A percentile compares a stretch with the other conserved stretches of the same genome.
phyloP scores from a whole-genome alignment of 352 stramenopile species.

The Globisporangium viniferum region DNA sequence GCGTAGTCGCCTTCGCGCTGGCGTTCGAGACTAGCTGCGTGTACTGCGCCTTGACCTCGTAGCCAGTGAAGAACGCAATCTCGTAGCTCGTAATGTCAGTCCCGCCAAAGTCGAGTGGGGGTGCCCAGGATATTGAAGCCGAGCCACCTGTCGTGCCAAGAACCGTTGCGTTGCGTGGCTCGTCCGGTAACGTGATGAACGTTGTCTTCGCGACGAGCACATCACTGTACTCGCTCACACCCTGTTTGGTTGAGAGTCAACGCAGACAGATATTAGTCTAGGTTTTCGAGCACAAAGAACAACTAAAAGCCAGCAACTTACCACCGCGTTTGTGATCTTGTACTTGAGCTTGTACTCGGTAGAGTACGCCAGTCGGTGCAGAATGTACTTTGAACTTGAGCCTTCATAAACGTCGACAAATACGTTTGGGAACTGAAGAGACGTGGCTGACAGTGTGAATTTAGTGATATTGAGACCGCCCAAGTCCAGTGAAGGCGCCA shows the following conservation, averaged over 20 bases:
- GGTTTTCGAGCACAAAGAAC: neutral
- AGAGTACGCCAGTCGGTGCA: constrained; percentile 31
- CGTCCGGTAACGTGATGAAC: constrained; percentile 41
- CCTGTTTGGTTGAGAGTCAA: constrained; percentile 18
- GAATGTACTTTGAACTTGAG: constrained; percentile 13
- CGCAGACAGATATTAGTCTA: neutral
- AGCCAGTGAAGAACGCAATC: constrained; percentile 39
- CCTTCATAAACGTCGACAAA: constrained; percentile 47
- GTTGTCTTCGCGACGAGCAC: constrained; percentile 26
- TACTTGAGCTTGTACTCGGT: constrained; percentile 51
- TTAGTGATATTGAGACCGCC: constrained; percentile 29
- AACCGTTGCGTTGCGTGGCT: constrained; percentile 28
- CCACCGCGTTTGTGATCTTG: constrained; percentile 27
- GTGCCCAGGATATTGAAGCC: constrained; percentile 36
- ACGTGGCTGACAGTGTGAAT: constrained; percentile 31
- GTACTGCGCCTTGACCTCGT: constrained; percentile 29
- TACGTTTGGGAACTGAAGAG: constrained; percentile 29
- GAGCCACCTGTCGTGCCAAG: constrained; percentile 34
- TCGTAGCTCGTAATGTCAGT: constrained; percentile 45
- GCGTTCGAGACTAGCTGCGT: constrained; percentile 28
- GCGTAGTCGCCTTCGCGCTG: constrained; percentile 15
- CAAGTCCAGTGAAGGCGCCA: constrained; percentile 32
- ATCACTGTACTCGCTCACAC: constrained; percentile 47
- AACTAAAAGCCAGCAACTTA: neutral
- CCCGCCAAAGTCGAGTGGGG: constrained; percentile 55